Base-by-base conservation (phyloP, 495 filamentous ascomycete species). In the Penicillium daleae region DNA sequence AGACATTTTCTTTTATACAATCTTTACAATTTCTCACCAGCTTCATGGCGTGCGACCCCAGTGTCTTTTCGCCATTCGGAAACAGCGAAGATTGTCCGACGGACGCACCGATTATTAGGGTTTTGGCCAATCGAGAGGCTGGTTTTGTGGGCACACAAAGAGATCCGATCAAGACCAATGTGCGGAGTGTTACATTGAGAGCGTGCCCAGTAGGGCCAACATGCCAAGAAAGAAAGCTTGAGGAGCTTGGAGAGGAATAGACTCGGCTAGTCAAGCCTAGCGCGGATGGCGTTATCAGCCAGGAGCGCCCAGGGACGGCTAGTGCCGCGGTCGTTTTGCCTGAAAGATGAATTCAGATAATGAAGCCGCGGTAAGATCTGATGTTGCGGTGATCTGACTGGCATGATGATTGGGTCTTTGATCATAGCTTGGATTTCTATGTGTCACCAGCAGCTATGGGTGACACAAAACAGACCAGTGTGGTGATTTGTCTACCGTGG, bases 251-350 rank as follows among this genome's bases (percentile, higher is more conserved):
- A 39, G 39, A 56, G 12, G 22, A 49, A 51, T 40, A 35, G 33
- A 50, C 9, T 54, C 42, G 19, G 8, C 40, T 32, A 52, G 37
- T 66, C 29, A 59, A 31, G 15, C 12, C 22, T 62, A 63, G 67
- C 62, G 61, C 21, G 51, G 64, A 70, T 70, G 67, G 67, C 67
- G 67, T 70, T 67, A 67, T 70, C 61, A 56, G 42, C 37, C 5
- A 24, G 24, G 35, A 29, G 31, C 51, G 51, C 51, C 58, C 58
- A 60, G 26, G 33, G 24, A 22, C 46, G 57, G 44, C 51, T 59
- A 46, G 57, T 22, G 51, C 21, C 44, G 29, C 56, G 42, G 56
- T 19, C 31, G 9, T 50, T 48, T 59, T 46, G 7, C 42, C 56
- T 37, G 26, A 33, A 46, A 33, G 42, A 35, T 39, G 9, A 9